Conservation (phyloP, 768 basidiomycete genomes). For the Termitomyces sp. region DNA sequence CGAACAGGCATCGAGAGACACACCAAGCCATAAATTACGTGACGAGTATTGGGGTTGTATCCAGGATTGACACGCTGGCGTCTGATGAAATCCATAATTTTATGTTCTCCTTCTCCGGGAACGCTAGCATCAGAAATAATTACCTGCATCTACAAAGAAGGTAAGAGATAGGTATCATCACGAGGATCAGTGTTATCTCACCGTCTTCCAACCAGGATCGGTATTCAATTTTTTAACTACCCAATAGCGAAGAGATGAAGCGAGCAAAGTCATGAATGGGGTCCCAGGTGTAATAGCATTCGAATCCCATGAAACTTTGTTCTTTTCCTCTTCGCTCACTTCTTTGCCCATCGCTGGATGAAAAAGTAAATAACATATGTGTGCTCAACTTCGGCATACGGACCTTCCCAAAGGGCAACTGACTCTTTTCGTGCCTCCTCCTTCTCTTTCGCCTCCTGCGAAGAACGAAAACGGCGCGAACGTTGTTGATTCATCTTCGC, state of each 20-base stretch:
- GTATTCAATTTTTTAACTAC: conserved; percentile 91
- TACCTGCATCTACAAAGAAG: conserved; percentile 71
- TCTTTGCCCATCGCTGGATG: conserved; percentile 88
- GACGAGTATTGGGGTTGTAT: conserved; percentile 93
- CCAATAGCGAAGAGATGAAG: conserved; percentile 90
- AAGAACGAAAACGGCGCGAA: conserved; percentile 89
- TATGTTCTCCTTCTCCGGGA: conserved; percentile 98
- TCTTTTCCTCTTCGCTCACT: conserved; percentile 74
- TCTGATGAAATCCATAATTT: conserved; percentile 98
- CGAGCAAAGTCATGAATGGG: conserved; percentile 95
- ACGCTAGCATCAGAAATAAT: conserved; percentile 96
- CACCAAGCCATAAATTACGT: conserved; percentile 97
- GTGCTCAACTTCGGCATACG: conserved; percentile 12
- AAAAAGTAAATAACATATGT: neutral
- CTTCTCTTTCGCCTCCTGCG: conserved; percentile 93
- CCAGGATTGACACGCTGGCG: conserved; percentile 81
- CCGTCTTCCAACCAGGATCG: conserved; percentile 94
- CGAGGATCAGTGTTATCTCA: conserved; percentile 30
- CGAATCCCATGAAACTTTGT: conserved; percentile 90
- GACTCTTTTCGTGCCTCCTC: conserved; percentile 83
- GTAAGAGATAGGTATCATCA: neutral
- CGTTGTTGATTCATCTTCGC: conserved; percentile 99
- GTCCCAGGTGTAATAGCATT: conserved; percentile 99
- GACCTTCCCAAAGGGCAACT: conserved; percentile 82
- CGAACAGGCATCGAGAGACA: conserved; percentile 20